A percentile compares a stretch with the other conserved stretches of the same genome.
Conservation (phyloP, 176 grass and related monocot species). For the Raddia distichophylla region DNA sequence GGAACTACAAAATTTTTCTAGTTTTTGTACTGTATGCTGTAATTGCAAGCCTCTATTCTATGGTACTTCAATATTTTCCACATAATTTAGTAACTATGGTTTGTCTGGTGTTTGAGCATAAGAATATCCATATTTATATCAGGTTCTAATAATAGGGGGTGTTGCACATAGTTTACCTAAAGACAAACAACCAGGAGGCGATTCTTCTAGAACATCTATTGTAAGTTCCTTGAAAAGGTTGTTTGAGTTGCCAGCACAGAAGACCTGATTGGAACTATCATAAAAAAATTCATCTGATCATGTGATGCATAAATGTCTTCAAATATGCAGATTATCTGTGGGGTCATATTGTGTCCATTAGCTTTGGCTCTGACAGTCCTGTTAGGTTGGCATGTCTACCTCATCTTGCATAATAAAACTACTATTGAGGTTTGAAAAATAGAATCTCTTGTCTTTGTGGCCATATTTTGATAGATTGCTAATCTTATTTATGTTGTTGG, state of each 20-base stretch:
- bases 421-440: conserved; percentile 84
- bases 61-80: conserved; percentile 54
- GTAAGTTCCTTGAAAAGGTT: conserved; percentile 54
- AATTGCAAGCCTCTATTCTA: conserved; percentile 80
- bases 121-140: conserved; percentile 48
- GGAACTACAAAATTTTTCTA: conserved; percentile 89
- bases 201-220: conserved; percentile 84
- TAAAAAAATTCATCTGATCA: conserved; percentile 11
- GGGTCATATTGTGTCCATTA: conserved; percentile 70
- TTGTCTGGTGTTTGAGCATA: conserved; percentile 32
- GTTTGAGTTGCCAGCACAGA: conserved; percentile 29
- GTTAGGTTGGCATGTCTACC: conserved; percentile 91
- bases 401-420: conserved; percentile 98
- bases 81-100: conserved; percentile 14
- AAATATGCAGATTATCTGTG: conserved; percentile 74
- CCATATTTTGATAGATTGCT: conserved; percentile 19
- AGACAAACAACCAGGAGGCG: conserved; percentile 56
- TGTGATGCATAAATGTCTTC: conserved; percentile 32
- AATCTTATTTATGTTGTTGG: conserved; percentile 29
- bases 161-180: conserved; percentile 56
- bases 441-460: conserved; percentile 8
- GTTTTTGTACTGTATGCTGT: conserved; percentile 83
- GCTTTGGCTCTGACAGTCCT: conserved; percentile 63
- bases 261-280: not conserved
- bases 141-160: conserved; percentile 76